Evolutionary conservation across 2,329 filamentous ascomycete species (phyloP).

Genomic region (Colletotrichum incanum): DNA sequence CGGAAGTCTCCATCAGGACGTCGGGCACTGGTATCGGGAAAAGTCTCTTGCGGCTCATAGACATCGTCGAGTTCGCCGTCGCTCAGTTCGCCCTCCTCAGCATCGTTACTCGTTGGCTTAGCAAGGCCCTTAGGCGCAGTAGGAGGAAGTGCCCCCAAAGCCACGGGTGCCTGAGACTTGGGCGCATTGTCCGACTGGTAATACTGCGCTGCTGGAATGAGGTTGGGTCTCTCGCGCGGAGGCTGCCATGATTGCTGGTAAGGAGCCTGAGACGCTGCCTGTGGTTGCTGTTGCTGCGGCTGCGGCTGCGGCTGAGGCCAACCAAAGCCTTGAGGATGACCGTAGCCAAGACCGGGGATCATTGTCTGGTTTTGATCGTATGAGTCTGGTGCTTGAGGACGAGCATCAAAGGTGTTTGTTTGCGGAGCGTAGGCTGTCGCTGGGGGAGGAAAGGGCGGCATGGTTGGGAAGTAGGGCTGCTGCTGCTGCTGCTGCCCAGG

Average conservation of each 20-base stretch:
- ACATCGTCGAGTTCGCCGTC: conserved; percentile 76
- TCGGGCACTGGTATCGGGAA: neutral
- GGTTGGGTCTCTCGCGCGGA: conserved; percentile 39
- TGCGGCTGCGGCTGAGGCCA: conserved; percentile 27
- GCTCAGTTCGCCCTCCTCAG: conserved; percentile 82
- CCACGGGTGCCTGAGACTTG: conserved; percentile 8
- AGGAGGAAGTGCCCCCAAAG: neutral
- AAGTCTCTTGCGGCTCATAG: conserved; percentile 61
- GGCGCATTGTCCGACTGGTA: conserved; percentile 42
- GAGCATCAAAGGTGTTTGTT: conserved; percentile 15
- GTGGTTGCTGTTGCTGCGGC: conserved; percentile 8
- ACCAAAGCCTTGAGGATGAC: conserved; percentile 24
- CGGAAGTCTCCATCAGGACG: neutral
- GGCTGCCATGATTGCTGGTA: conserved; percentile 34
- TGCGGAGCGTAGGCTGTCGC: conserved; percentile 24
- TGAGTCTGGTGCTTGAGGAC: conserved; percentile 19
- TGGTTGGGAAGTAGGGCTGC: conserved; percentile 38
- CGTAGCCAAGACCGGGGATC: conserved; percentile 48
- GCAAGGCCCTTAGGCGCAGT: conserved; percentile 2
- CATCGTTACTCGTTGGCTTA: conserved; percentile 40
- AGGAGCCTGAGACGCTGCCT: neutral
- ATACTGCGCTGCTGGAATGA: conserved; percentile 43
- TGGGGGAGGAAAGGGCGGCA: conserved; percentile 25
- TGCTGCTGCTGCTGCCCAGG: conserved; percentile 6
- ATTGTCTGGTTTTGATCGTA: conserved; percentile 45